phyloP scores from a whole-genome alignment of 192 early-diverging fungal species.

The Funneliformis geosporum region DNA sequence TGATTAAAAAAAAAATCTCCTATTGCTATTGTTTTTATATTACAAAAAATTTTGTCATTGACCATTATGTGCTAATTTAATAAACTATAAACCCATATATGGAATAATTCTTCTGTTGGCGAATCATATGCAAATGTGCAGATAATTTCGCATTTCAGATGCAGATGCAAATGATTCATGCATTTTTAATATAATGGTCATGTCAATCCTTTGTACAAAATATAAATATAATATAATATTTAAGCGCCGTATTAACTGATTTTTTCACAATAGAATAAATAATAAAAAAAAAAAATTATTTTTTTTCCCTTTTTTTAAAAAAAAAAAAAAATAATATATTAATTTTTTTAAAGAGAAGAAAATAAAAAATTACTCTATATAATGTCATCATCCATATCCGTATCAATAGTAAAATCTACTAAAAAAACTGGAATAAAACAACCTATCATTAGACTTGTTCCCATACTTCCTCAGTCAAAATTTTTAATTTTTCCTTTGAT shows the following conservation, averaged over 20 bases:
- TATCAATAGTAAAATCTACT: not conserved
- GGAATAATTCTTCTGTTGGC: not conserved
- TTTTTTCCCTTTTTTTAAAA: too few relatives aligned
- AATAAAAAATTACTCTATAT: not conserved
- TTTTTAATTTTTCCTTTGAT: not conserved
- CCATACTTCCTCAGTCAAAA: not conserved
- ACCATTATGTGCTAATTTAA: not conserved
- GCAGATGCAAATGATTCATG: not conserved
- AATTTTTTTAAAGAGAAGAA: not conserved
- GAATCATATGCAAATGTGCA: not conserved
- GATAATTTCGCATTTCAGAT: not conserved
- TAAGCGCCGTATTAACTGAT: not conserved
- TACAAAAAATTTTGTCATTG: too few relatives aligned
- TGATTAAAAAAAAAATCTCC: too few relatives aligned
- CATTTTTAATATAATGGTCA: not conserved
- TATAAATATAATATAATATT: not conserved
- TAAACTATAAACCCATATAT: not conserved
- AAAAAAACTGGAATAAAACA: not conserved
- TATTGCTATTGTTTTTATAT: too few relatives aligned
- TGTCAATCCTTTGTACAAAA: not conserved
- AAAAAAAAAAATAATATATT: not conserved
- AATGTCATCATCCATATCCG: not conserved
- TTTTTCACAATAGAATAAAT: not conserved
- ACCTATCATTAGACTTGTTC: not conserved
- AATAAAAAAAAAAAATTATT: not conserved